Conservation (phyloP, 176 grass and related monocot species). For the Musa beccarii region DNA sequence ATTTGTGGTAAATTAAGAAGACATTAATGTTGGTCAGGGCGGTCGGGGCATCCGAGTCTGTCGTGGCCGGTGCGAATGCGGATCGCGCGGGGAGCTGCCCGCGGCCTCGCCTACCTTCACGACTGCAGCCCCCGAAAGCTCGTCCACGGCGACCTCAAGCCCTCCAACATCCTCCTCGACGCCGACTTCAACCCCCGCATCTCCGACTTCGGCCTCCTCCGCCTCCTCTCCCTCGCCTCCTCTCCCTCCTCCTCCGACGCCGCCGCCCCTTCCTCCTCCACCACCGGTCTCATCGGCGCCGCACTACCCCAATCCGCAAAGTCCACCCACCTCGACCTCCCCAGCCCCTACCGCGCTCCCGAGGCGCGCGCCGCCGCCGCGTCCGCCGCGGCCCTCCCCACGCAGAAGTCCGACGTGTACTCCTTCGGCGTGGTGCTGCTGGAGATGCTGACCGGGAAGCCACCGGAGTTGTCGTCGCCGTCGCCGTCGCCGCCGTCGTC, state of each 20-base stretch:
- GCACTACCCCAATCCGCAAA: conserved; percentile 37
- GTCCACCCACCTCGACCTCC: conserved; percentile 4
- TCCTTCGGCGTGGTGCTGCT: conserved; percentile 62
- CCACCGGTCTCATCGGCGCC: conserved; percentile 25
- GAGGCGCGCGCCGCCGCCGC: conserved; percentile 25
- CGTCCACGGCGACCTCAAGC: conserved; percentile 62
- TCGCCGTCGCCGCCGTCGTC: conserved; percentile 29
- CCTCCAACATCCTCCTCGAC: conserved; percentile 85
- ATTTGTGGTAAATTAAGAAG: too few relatives aligned
- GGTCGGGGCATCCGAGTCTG: conserved; percentile 32
- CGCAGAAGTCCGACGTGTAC: conserved; percentile 78
- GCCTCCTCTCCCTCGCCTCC: conserved; percentile 33
- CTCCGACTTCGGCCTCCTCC: conserved; percentile 67
- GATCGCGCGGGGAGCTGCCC: conserved; percentile 54
- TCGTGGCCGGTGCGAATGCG: conserved; percentile 50
- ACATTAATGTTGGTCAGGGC: conserved; percentile 28
- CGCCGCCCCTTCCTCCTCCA: not conserved
- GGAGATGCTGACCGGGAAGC: conserved; percentile 59
- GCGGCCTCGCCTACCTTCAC: conserved; percentile 66
- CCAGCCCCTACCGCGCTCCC: conserved; percentile 46
- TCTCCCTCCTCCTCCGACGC: conserved; percentile 8
- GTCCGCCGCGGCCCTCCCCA: not conserved
- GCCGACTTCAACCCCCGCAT: conserved; percentile 47
- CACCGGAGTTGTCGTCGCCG: conserved; percentile 35
- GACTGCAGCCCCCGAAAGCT: conserved; percentile 79